phyloP scores from a whole-genome alignment of 371 early-diverging fungal species.

The Dinochytrium kinnereticum region DNA sequence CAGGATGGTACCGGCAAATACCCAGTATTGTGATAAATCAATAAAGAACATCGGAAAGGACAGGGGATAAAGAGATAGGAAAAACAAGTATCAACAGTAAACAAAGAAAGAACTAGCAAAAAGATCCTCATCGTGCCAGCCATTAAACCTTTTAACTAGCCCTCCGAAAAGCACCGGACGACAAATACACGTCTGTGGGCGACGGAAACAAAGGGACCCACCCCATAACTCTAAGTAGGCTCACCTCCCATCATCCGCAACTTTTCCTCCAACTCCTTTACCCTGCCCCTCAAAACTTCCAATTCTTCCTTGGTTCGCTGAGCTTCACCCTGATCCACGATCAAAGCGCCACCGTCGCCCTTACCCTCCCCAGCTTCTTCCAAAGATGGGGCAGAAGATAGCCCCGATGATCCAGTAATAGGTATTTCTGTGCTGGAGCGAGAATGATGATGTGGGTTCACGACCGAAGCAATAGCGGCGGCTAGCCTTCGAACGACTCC shows the following conservation, averaged over 20 bases:
- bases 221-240: too few relatives aligned
- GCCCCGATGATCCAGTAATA: background rate
- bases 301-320: conserved; percentile 6
- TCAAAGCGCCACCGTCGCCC: background rate
- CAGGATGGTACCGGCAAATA: too few relatives aligned
- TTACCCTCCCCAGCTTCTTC: background rate
- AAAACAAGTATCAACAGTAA: too few relatives aligned
- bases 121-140: too few relatives aligned
- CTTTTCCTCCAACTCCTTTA: conserved; percentile 20
- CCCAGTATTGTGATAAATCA: too few relatives aligned
- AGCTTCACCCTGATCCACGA: background rate
- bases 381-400: background rate
- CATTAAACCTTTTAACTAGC: too few relatives aligned
- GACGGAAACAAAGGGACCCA: too few relatives aligned
- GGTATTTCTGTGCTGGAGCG: background rate
- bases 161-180: too few relatives aligned
- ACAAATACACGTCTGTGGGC: too few relatives aligned
- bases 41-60: too few relatives aligned
- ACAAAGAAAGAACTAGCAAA: too few relatives aligned
- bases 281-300: conserved; percentile 13
- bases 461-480: background rate
- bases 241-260: conserved; percentile 1
- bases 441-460: background rate
- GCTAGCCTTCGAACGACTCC: conserved; percentile 4
- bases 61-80: too few relatives aligned